Conservation (phyloP, 768 basidiomycete species). For the Sarcodon aspratus region DNA sequence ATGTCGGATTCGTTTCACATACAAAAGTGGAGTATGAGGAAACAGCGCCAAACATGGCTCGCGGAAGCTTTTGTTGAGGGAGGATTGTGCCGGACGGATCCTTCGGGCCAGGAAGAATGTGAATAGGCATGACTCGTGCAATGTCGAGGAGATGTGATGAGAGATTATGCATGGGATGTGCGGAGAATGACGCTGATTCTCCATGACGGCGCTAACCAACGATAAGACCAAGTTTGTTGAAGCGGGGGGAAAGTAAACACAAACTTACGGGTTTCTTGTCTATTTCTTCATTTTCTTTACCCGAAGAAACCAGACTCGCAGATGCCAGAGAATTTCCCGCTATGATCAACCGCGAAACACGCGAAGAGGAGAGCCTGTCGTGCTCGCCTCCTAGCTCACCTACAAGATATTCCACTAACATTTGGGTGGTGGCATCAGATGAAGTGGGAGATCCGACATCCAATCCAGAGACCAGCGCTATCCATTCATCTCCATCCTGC, state of each 20-base stretch:
- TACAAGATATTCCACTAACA: slow-evolving; percentile 83
- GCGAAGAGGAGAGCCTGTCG: slow-evolving; percentile 53
- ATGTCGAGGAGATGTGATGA: slow-evolving; percentile 67
- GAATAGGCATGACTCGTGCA: slow-evolving; percentile 67
- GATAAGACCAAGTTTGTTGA: background rate
- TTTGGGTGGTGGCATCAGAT: slow-evolving; percentile 64
- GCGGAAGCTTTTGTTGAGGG: slow-evolving; percentile 89
- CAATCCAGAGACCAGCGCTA: slow-evolving; percentile 80
- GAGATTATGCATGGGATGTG: slow-evolving; percentile 64
- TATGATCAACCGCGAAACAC: slow-evolving; percentile 77
- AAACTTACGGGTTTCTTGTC: slow-evolving; percentile 48
- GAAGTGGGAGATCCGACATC: slow-evolving; percentile 56
- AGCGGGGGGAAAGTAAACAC: background rate
- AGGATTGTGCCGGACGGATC: slow-evolving; percentile 87
- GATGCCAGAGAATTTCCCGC: slow-evolving; percentile 82
- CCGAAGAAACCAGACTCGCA: slow-evolving; percentile 20
- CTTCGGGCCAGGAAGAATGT: slow-evolving; percentile 76
- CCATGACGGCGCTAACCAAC: background rate
- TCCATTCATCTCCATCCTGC: slow-evolving; percentile 46
- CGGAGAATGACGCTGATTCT: slow-evolving; percentile 33
- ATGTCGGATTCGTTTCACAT: slow-evolving; percentile 85
- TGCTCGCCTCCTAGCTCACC: slow-evolving; percentile 69
- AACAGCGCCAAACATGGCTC: slow-evolving; percentile 73
- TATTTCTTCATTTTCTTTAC: slow-evolving; percentile 16
- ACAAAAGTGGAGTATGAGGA: slow-evolving; percentile 52